These are phyloP conservation scores for Glarea lozoyensis DNA, from an alignment of 495 filamentous ascomycete genomes.

Conservation along the genomic window DNA sequence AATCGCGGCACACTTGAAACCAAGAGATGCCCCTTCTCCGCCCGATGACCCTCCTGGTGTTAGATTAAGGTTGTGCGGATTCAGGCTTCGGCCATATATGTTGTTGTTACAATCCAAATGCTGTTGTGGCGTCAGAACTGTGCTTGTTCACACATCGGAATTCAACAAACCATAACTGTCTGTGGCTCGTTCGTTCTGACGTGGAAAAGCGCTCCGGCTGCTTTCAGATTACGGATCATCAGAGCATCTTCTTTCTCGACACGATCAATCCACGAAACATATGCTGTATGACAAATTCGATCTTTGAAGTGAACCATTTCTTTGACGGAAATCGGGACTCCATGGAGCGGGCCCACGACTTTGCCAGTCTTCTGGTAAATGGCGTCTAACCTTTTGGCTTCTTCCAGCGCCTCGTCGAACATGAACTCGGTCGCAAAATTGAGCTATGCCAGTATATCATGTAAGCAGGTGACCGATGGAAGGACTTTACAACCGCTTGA, in stretches of 20 bases:
- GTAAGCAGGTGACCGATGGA: not conserved
- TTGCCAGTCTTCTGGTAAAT: slow-evolving; percentile 34
- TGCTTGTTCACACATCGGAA: slow-evolving; percentile 1
- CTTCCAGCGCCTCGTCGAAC: slow-evolving; percentile 38
- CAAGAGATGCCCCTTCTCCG: slow-evolving; percentile 51
- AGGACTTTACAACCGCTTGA: slow-evolving; percentile 25
- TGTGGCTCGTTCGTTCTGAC: slow-evolving; percentile 57
- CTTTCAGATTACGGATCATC: slow-evolving; percentile 28
- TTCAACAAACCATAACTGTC: slow-evolving; percentile 42
- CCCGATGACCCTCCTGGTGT: slow-evolving; percentile 47
- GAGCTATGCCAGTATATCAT: slow-evolving; percentile 1
- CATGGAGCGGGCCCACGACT: slow-evolving; percentile 45
- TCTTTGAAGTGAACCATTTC: slow-evolving; percentile 33
- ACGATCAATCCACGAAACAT: slow-evolving; percentile 19
- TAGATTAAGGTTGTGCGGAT: slow-evolving; percentile 28
- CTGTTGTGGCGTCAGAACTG: not conserved
- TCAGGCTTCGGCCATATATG: slow-evolving; percentile 29
- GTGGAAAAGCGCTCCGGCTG: slow-evolving; percentile 49
- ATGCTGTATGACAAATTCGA: slow-evolving; percentile 13
- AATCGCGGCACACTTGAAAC: slow-evolving; percentile 38
- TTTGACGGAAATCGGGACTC: slow-evolving; percentile 46
- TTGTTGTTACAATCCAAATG: slow-evolving; percentile 44
- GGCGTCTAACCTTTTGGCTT: slow-evolving; percentile 41
- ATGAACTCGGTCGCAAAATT: slow-evolving; percentile 49
- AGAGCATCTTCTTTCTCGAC: slow-evolving; percentile 21